Base-by-base conservation (phyloP, 1,139 yeast genomes). In the Debaryomyces fabryi region DNA sequence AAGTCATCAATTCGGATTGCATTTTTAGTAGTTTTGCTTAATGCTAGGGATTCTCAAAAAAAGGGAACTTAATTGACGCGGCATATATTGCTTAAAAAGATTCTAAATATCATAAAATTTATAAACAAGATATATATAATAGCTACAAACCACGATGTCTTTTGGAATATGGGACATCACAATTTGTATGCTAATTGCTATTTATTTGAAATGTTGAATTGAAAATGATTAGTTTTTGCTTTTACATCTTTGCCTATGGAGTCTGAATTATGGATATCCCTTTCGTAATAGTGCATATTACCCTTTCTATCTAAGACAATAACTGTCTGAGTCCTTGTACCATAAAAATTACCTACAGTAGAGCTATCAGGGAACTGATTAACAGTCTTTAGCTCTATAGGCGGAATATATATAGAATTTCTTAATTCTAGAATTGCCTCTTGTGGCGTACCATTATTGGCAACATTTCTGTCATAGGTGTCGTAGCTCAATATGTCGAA, bases 251-350 rank as follows among this genome's bases (percentile, higher is more conserved):
- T 44, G 4, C 35, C 49, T 9, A 54, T 39, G 44, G 58, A 58
- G 49, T 71, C 75, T 2, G 67, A 54, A 32, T 54, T 52, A 51
- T 72, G 72, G 16, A 75, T 51, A 52, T 72, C 70, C 33, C 67
- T 57, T 56, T 76, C 81, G 48, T 65, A 70, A 55, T 76, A 76
- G 48, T 71, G 66, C 41, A 76, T 56, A 15, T 53, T 50, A 2
- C 87, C 86, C 5, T 64, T 49, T 34, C 72, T 75, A 56, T 78
- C 80, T 9, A 89, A 75, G 18, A 90, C 60, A 5, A 92, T 75
- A 1, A 91, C 80, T 0, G 96, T 90, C 60, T 91, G 97, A 0
- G 97, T 89, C 47, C 98, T 71, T 0, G 99, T 93, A 0, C 97
- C 98, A 59, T 92, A 93, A 58, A 74, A 82, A 24, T 69, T 66